These are phyloP conservation scores for Gastrolobium villosum DNA, from an alignment of 306 rosid species.

Conservation along the genomic window DNA sequence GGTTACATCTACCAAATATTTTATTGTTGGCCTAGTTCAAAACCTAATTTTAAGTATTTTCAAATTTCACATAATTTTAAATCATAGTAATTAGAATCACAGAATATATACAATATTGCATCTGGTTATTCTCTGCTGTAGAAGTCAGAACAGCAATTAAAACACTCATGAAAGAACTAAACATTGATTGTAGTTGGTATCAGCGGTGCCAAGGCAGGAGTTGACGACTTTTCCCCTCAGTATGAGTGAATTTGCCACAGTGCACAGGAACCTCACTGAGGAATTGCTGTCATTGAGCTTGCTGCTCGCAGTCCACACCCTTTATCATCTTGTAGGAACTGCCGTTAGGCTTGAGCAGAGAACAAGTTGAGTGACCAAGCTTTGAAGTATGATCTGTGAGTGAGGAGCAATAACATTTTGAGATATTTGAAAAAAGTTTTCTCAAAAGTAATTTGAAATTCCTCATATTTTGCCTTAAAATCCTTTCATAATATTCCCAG, in stretches of 20 bases:
- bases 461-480: constrained; percentile 1
- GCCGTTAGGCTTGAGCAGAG: constrained; percentile 41
- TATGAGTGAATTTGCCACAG: constrained; percentile 68
- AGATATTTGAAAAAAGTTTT: constrained; percentile 39
- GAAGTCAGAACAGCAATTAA: constrained; percentile 14
- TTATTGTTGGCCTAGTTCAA: neutral
- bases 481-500: neutral
- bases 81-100: neutral
- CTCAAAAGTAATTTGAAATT: neutral
- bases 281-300: constrained; percentile 40
- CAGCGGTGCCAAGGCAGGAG: constrained; percentile 58
- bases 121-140: neutral
- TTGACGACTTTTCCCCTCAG: constrained; percentile 72
- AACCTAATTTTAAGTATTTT: constrained; percentile 21
- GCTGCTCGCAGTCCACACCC: constrained; percentile 56
- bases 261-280: constrained; percentile 47
- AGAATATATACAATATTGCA: constrained; percentile 3
- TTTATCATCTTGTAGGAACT: constrained; percentile 60
- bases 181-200: neutral
- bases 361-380: constrained; percentile 64
- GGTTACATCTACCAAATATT: neutral
- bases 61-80: constrained; percentile 19
- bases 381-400: constrained; percentile 70
- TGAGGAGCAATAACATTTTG: constrained; percentile 22
- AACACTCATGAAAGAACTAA: neutral